A percentile compares a stretch with the other conserved stretches of the same genome.
Conservation (phyloP, 148 eudicot genomes). For the Chenopodium album region DNA sequence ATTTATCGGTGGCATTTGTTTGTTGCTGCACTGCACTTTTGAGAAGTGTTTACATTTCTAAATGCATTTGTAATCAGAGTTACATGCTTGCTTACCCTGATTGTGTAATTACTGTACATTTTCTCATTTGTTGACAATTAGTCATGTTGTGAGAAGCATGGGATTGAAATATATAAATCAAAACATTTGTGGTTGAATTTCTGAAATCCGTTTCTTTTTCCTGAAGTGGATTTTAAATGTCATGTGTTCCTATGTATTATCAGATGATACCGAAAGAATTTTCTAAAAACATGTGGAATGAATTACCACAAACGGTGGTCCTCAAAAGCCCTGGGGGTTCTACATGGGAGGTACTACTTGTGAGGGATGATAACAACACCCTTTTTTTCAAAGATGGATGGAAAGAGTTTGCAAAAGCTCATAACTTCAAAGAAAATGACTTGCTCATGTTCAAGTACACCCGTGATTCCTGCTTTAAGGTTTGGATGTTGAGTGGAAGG, state of each 20-base stretch:
- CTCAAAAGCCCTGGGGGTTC: slow-evolving; percentile 27
- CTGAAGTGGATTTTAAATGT: not conserved
- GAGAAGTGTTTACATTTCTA: no score
- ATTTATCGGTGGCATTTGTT: not conserved
- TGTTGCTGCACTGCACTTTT: not conserved
- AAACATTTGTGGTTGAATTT: not conserved
- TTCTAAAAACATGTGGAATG: slow-evolving; percentile 19
- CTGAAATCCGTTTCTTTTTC: not conserved
- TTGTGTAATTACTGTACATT: not conserved
- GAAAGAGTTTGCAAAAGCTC: slow-evolving; percentile 29
- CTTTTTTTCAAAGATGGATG: slow-evolving; percentile 27
- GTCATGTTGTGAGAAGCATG: not conserved
- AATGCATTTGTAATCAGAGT: not conserved
- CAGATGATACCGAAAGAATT: slow-evolving; percentile 31
- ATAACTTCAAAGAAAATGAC: slow-evolving; percentile 29
- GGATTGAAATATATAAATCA: not conserved
- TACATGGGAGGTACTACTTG: slow-evolving; percentile 19
- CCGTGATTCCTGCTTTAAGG: slow-evolving; percentile 26
- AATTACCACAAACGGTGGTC: slow-evolving; percentile 14
- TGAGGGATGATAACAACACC: not conserved
- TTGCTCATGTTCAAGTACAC: slow-evolving; percentile 31
- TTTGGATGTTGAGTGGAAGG: slow-evolving; percentile 21
- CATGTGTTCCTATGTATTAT: not conserved
- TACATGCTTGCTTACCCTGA: not conserved
- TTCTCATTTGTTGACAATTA: not conserved